Conservation (phyloP, 2,329 filamentous ascomycete species). For the Fonsecaea monophora region DNA sequence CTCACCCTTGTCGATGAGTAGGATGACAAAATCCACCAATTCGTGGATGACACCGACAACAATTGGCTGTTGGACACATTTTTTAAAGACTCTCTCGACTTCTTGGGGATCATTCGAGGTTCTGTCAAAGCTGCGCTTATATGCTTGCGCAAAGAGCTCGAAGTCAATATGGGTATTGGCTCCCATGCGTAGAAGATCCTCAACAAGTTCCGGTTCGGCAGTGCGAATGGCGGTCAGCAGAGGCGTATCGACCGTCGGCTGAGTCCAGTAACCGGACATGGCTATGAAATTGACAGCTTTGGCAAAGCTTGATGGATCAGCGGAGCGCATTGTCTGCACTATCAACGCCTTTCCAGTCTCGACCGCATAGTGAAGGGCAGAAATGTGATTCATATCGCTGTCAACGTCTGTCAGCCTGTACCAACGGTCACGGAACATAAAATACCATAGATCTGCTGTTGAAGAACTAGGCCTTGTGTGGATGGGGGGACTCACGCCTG, state of each 20-base stretch:
- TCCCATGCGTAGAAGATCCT: slow-evolving; percentile 69
- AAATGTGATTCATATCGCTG: slow-evolving; percentile 65
- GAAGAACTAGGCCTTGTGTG: neutral
- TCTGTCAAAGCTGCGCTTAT: slow-evolving; percentile 52
- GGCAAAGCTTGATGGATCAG: slow-evolving; percentile 64
- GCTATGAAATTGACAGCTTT: slow-evolving; percentile 71
- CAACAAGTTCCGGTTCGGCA: slow-evolving; percentile 60
- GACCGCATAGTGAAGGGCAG: slow-evolving; percentile 71
- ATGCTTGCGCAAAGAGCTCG: slow-evolving; percentile 68
- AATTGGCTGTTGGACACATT: slow-evolving; percentile 67
- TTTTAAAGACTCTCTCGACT: slow-evolving; percentile 59
- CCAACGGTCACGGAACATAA: neutral
- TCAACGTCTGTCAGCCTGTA: neutral
- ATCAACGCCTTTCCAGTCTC: slow-evolving; percentile 56
- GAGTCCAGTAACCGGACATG: slow-evolving; percentile 48
- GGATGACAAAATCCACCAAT: slow-evolving; percentile 57
- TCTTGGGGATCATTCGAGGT: slow-evolving; percentile 47
- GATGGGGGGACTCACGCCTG: slow-evolving; percentile 59
- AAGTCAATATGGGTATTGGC: slow-evolving; percentile 67
- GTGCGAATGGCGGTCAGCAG: slow-evolving; percentile 66
- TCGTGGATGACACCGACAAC: slow-evolving; percentile 64
- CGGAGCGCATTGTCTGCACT: slow-evolving; percentile 57
- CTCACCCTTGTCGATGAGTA: slow-evolving; percentile 69
- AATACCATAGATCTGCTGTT: neutral
- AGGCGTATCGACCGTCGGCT: slow-evolving; percentile 53